Percentiles rank a stretch among this genome's conserved stretches.
Evolutionary conservation across 352 stramenopile species (phyloP).

Genomic region (Thalassiosira livingstoniorum): DNA sequence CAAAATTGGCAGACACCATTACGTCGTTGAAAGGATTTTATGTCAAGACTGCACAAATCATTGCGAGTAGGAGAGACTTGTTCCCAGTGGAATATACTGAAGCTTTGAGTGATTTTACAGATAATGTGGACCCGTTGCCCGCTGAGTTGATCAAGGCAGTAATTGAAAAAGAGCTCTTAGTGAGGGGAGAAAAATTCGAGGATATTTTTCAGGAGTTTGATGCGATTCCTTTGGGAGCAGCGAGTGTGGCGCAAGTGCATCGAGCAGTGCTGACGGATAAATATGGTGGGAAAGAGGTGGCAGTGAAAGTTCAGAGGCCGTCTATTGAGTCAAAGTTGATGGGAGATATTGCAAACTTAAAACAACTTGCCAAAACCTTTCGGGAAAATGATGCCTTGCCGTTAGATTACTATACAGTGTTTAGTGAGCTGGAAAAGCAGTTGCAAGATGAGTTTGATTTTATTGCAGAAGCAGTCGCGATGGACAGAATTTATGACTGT

Average conservation of each 20-base stretch:
- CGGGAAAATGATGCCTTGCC: constrained; percentile 71
- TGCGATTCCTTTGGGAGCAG: constrained; percentile 63
- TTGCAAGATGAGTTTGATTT: constrained; percentile 89
- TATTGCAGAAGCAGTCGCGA: constrained; percentile 85
- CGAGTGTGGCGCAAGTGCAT: constrained; percentile 86
- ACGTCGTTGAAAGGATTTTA: constrained; percentile 89
- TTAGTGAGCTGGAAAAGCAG: constrained; percentile 86
- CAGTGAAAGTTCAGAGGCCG: constrained; percentile 88
- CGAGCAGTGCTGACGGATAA: constrained; percentile 82
- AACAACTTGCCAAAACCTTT: constrained; percentile 83
- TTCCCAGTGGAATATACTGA: constrained; percentile 88
- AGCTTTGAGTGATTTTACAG: constrained; percentile 78
- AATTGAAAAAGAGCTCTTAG: constrained; percentile 83
- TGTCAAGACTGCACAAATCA: constrained; percentile 89
- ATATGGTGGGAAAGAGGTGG: constrained; percentile 78
- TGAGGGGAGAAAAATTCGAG: constrained; percentile 77
- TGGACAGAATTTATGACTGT: constrained; percentile 69
- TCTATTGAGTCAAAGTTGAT: constrained; percentile 86
- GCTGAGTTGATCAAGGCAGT: constrained; percentile 81
- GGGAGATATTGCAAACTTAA: constrained; percentile 88
- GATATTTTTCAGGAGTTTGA: constrained; percentile 88
- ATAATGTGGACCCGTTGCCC: constrained; percentile 87
- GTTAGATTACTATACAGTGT: constrained; percentile 89
- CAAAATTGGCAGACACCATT: constrained; percentile 80
- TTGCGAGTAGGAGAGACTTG: constrained; percentile 85